Evolutionary conservation across 306 rosid species (phyloP).

Genomic region (Chamaecrista fasciculata): DNA sequence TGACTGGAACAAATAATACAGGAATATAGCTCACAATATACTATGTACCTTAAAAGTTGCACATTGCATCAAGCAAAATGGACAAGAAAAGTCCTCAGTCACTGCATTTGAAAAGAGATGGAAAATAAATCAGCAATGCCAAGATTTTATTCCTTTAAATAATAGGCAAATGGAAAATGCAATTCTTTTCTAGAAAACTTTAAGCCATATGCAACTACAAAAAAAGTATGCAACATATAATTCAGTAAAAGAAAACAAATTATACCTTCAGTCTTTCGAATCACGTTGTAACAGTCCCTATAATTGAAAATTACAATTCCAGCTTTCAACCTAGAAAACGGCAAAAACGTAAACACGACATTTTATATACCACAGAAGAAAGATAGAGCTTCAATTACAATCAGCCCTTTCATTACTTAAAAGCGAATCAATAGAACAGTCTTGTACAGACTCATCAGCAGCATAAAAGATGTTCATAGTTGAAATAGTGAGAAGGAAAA

Average conservation of each 20-base stretch:
- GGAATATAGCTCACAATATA: conserved; percentile 29
- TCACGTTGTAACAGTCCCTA: conserved; percentile 66
- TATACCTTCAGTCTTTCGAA: conserved; percentile 91
- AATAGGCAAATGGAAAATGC: conserved; percentile 16
- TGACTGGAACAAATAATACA: conserved; percentile 5
- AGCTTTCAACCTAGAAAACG: conserved; percentile 54
- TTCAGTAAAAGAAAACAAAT: conserved; percentile 11
- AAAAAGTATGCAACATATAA: conserved; percentile 1
- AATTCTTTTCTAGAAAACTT: background rate
- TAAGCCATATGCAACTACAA: conserved; percentile 18
- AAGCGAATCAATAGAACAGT: conserved; percentile 3
- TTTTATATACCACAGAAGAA: background rate
- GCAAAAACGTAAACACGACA: conserved; percentile 12
- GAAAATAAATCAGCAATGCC: conserved; percentile 24
- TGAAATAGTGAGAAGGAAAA: conserved; percentile 2
- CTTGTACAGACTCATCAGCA: conserved; percentile 6
- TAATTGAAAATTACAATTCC: conserved; percentile 93
- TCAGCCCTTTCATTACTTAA: background rate
- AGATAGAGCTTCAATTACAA: conserved; percentile 14
- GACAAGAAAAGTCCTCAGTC: conserved; percentile 87
- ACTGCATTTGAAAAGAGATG: conserved; percentile 53
- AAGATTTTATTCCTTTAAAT: conserved; percentile 19
- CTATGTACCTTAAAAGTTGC: conserved; percentile 86
- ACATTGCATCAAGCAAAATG: conserved; percentile 92
- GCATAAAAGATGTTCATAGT: background rate